Base-by-base conservation (phyloP, 176 grass and related monocot species). In the Oryza brachyantha region DNA sequence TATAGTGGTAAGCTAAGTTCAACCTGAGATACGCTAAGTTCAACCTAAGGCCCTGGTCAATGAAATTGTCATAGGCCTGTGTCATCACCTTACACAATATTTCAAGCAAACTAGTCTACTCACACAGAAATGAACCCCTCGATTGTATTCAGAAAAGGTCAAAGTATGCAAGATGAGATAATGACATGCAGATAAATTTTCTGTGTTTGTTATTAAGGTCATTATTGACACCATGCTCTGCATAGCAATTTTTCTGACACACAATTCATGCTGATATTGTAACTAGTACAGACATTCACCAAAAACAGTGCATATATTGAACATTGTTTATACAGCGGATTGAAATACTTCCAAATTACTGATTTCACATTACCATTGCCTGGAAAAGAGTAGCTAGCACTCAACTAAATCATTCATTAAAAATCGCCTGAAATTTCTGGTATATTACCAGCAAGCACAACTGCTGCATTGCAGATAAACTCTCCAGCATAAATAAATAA, bases 31-130 rank as follows among this genome's bases (percentile, higher is more conserved):
- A 24, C 66, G 37, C 64, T 52, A 25, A 72, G 79, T 41, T 84
- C 74, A 78, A 72, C 57, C 66, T 63, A 31, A 84, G 10, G 65
- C 25, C 52, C 12, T 38, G 24, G 74, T 64, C 75, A 79, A 73
- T 34, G 16, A 61, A 76, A 70, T 46, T 16, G 74, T 64, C 66
- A 21, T 31, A 75, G 3, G 29, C 6, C 61, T 63, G 39, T 48
- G 48, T 77, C 45, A 36, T 84, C 63, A 71, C 6, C 24, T 38
- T 2, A 64, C 17, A 0, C 7, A 50, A 35, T 48, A 71, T 35
- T 62, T 63, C 5, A 84, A 37, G 66, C 0, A 64, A 72, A 85
- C 66, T 41, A 65, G 32, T 65, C 67, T 32, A 72, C 64, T 78
- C 25, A 40, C 57, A 40, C 11, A 22, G 24, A 38, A 39, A 39